phyloP scores from a whole-genome alignment of 2,329 filamentous ascomycete species.

The Metarhizium guizhouense region DNA sequence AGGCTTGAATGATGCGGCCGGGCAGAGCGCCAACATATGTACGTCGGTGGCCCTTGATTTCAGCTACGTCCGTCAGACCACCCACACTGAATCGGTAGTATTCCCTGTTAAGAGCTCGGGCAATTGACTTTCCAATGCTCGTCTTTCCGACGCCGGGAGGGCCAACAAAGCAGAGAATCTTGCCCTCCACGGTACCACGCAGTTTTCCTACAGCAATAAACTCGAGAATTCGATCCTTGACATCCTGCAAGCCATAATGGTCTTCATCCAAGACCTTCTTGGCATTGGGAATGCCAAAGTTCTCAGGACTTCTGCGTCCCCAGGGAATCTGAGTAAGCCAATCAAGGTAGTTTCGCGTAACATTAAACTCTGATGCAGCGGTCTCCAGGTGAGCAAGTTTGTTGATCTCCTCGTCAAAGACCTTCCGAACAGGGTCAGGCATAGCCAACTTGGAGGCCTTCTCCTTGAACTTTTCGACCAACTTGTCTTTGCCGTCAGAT shows the following conservation, averaged over 20 bases:
- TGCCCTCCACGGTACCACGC: slow-evolving; percentile 92
- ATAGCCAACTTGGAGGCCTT: slow-evolving; percentile 90
- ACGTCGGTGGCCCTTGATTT: slow-evolving; percentile 94
- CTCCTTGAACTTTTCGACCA: slow-evolving; percentile 95
- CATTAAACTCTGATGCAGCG: slow-evolving; percentile 95
- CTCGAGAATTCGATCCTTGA: slow-evolving; percentile 95
- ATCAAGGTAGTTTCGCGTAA: slow-evolving; percentile 95
- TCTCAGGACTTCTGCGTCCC: slow-evolving; percentile 91
- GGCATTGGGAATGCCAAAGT: slow-evolving; percentile 90
- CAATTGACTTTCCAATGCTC: slow-evolving; percentile 97
- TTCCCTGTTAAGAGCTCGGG: slow-evolving; percentile 83
- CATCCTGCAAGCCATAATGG: slow-evolving; percentile 92
- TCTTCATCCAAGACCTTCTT: slow-evolving; percentile 89
- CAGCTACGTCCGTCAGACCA: slow-evolving; percentile 91
- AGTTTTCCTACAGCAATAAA: slow-evolving; percentile 98
- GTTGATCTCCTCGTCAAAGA: slow-evolving; percentile 96
- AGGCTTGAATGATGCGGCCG: slow-evolving; percentile 91
- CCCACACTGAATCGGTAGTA: slow-evolving; percentile 99
- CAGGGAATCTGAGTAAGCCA: slow-evolving; percentile 98
- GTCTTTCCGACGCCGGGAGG: slow-evolving; percentile 98
- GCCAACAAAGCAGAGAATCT: slow-evolving; percentile 95
- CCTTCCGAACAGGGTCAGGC: slow-evolving; percentile 93
- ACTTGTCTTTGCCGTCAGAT: slow-evolving; percentile 94
- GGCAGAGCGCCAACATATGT: slow-evolving; percentile 95
- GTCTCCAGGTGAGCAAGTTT: slow-evolving; percentile 94